Conservation (phyloP, 495 filamentous ascomycete species). For the Aspergillus asperescens region DNA sequence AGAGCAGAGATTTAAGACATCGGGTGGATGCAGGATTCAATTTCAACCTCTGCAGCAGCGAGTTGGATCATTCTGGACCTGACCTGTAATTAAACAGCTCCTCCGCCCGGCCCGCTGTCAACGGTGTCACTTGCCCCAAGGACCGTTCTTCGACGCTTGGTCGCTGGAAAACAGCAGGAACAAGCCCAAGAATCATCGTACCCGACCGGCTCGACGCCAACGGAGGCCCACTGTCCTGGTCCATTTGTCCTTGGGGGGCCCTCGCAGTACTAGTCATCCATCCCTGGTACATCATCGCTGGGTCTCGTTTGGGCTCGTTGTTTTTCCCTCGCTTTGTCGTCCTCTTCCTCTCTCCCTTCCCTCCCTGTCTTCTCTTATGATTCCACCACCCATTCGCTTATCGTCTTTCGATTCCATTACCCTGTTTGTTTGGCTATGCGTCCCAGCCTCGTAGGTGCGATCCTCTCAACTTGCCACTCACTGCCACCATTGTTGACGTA, state of each 20-base stretch:
- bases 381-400: slow-evolving; percentile 2
- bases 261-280: slow-evolving; percentile 16
- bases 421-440: slow-evolving; percentile 7
- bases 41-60: too few relatives aligned
- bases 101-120: slow-evolving; percentile 9
- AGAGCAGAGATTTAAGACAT: slow-evolving; percentile 3
- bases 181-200: background rate
- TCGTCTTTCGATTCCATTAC: slow-evolving; percentile 11
- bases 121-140: slow-evolving; percentile 22
- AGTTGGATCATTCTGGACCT: slow-evolving; percentile 14
- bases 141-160: slow-evolving; percentile 1
- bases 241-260: slow-evolving; percentile 8
- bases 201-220: too few relatives aligned
- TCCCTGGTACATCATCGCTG: slow-evolving; percentile 18
- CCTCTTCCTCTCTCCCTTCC: slow-evolving; percentile 9
- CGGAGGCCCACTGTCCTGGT: too few relatives aligned
- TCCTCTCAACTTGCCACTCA: slow-evolving; percentile 17
- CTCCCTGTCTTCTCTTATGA: slow-evolving; percentile 10
- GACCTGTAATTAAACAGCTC: slow-evolving; percentile 18
- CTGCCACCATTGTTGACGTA: slow-evolving; percentile 11
- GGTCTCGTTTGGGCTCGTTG: slow-evolving; percentile 19
- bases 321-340: slow-evolving; percentile 12
- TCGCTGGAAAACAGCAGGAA: background rate
- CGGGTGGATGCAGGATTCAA: slow-evolving; percentile 16
- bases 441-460: background rate